Base-by-base conservation (phyloP, 371 early-diverging fungal genomes). In the Nematocida sp. region DNA sequence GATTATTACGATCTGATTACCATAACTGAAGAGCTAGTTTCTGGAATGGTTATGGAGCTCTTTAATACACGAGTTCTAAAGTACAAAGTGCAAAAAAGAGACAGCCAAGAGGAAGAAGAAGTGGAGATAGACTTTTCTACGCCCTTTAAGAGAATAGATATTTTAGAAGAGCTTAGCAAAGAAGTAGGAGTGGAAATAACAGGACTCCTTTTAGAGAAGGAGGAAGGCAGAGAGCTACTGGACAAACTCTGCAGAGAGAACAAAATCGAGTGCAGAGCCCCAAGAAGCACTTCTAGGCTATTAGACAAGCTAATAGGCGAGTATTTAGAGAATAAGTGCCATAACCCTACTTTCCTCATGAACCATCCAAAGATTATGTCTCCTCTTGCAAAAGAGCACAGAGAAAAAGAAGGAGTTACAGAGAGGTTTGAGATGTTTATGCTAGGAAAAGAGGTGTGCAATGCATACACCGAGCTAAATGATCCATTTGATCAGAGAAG, bases 371-470 rank as follows among this genome's bases (percentile, higher is more conserved):
- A 89, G 86, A 92, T 93, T 88, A 97, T 95, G 94, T 93, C 93
- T 75, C 99, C 99, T 23, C 86, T 98, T 35, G 97, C 99, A 83
- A 98, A 98, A 89, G 89, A 89, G 80, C 94, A 97, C 83, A 90
- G 98, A 79, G 86, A 87, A 51, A 86, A 87, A 60, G 85, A 88
- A 64, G 95, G 95, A 51, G 86, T 98, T 36, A 93, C 93, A 85
- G 99, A 96, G 85, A 91, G 99, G 78, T 98, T 98, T 84, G 99
- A 98, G 86, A 86, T 92, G 80, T 98, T 98, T 82, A 92, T 97
- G 16, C 95, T 94, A 78, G 92, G 93, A 81, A 97, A 95, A 89
- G 99, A 98, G 85, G 87, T 98, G 38, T 89, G 89, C 86, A 97
- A 97, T 84, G 93, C 95, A 25, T 97, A 97, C 88, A 91, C 92